These are phyloP conservation scores for Bacterosira constricta DNA, from an alignment of 108 stramenopile species.

Conservation along the genomic window DNA sequence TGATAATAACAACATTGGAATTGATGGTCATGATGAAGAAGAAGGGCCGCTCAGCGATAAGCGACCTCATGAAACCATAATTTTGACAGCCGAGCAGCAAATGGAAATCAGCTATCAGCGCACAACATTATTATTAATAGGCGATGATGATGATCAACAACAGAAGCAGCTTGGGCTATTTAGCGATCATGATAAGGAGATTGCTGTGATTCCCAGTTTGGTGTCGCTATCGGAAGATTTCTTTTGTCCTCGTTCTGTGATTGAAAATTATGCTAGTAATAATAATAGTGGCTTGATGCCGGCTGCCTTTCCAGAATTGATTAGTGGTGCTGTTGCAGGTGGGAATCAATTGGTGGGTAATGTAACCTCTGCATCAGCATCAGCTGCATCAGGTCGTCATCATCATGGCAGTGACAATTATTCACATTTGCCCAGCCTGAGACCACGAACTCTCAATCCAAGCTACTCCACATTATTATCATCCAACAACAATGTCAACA, in stretches of 20 bases:
- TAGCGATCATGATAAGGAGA: constrained; percentile 6
- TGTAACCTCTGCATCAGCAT: too few species aligned
- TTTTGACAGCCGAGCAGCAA: too few species aligned
- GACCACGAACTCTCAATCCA: background rate
- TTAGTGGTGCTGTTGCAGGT: background rate
- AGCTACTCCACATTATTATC: too few species aligned
- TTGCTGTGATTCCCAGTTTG: constrained; percentile 15
- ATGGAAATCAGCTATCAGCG: constrained; percentile 10
- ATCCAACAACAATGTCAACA: background rate
- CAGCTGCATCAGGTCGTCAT: too few species aligned
- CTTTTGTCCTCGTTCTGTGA: too few species aligned
- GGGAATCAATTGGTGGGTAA: too few species aligned
- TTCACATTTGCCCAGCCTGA: background rate
- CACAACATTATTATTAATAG: background rate
- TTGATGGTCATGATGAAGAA: background rate
- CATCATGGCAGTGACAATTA: background rate
- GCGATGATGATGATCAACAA: background rate
- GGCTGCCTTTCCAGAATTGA: too few species aligned
- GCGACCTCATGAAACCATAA: too few species aligned
- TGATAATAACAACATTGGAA: background rate
- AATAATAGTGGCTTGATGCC: too few species aligned
- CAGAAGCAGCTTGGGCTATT: background rate
- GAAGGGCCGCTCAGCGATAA: too few species aligned
- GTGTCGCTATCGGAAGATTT: constrained; percentile 24
- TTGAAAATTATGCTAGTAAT: too few species aligned